Evolutionary conservation across 202 grass and related monocot genomes (phyloP).

Genomic region (Schoenoplectus triqueter): DNA sequence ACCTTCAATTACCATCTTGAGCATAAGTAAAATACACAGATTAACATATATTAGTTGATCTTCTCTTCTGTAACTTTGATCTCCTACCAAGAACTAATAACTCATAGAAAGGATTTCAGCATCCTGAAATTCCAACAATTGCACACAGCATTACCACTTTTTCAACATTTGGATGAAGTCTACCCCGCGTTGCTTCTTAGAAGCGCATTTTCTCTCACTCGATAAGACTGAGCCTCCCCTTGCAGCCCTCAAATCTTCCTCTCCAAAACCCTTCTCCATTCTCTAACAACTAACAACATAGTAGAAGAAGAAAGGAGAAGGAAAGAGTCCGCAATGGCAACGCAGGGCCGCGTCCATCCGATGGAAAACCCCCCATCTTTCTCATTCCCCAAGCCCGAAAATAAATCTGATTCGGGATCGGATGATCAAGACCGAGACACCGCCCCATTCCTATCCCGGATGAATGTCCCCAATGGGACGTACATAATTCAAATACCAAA

Average conservation of each 20-base stretch:
- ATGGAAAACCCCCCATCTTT: conserved; percentile 19
- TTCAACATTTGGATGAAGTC: conserved; percentile 29
- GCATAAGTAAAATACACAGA: too few species aligned
- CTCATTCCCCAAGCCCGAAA: conserved; percentile 6
- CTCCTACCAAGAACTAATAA: not conserved
- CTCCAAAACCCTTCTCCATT: not conserved
- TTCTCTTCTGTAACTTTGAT: not conserved
- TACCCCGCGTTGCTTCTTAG: not conserved
- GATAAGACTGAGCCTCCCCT: not conserved
- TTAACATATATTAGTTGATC: too few species aligned
- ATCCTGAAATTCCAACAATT: not conserved
- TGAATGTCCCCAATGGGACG: conserved; percentile 33
- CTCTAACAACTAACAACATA: not conserved
- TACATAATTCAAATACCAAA: conserved; percentile 79
- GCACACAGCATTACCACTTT: not conserved
- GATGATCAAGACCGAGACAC: conserved; percentile 27
- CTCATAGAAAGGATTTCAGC: not conserved
- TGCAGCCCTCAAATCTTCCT: not conserved
- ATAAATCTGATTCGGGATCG: not conserved
- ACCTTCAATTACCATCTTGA: not conserved
- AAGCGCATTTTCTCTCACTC: not conserved
- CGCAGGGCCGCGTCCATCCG: conserved; percentile 67
- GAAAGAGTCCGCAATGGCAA: not conserved
- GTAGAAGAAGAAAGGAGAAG: not conserved
- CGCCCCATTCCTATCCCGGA: conserved; percentile 46